Base-by-base conservation (phyloP, 2,329 filamentous ascomycete genomes). In the Fonsecaea multimorphosa region DNA sequence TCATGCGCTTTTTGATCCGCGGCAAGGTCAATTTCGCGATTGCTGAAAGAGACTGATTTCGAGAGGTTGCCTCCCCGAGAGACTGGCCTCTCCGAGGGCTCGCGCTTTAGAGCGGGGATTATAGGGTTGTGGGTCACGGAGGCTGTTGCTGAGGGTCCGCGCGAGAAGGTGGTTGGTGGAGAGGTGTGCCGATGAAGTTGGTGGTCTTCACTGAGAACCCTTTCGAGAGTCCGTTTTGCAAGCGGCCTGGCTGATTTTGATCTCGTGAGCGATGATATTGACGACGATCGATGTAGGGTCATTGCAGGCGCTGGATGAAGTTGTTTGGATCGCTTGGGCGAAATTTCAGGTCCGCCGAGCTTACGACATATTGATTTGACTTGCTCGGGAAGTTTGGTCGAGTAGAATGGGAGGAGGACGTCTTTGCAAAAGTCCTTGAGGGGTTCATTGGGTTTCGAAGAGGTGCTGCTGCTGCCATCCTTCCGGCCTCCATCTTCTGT, bases 361-460 rank as follows among this genome's bases (percentile, higher is more conserved):
- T 83, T 83, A 51, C 78, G 78, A 27, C 76, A 81, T 64, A 83
- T 75, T 44, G 75, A 67, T 66, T 79, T 81, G 74, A 81, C 81
- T 67, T 80, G 77, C 9, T 81, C 79, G 2, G 82, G 81, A 12
- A 83, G 74, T 32, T 81, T 79, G 31, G 80, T 74, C 31, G 76
- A 79, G 68, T 83, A 84, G 72, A 83, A 83, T 12, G 82, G 81
- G 51, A 83, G 75, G 55, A 84, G 78, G 5, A 84, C 80, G 64
- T 84, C 81, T 0, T 78, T 80, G 70, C 81, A 83, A 65, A 83
- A 84, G 59, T 83, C 81, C 27, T 78, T 79, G 19, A 83, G 74
- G n/a, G 77, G 76, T 67, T 83, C 80, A 40, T 74, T 80, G 22
- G 78, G 75, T n/a, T 65, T 63, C 31, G 60, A 2, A 24, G 56